Evolutionary conservation across 2,329 filamentous ascomycete genomes (phyloP), one percentile per base, ranked within the genome.

Genomic region (Lachnellula subtilissima): DNA sequence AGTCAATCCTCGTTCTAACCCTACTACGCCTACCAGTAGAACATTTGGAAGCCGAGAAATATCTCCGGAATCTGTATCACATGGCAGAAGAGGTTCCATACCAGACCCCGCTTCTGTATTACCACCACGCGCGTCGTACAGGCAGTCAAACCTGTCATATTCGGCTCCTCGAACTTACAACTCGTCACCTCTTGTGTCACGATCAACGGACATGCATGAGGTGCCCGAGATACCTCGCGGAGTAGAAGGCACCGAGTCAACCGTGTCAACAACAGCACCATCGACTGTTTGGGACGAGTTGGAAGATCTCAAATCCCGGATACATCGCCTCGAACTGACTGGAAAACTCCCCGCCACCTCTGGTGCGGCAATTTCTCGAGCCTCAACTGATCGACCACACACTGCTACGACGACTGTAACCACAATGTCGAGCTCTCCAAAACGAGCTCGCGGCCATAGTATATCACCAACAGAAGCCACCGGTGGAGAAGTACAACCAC

Each of bases 221-320:
- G 72, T 68, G 40, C 66, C 69, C 8, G 78, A 79, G 46, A 65
- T 69, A 19, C 68, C 70, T 43, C 74, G 81, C 56, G 74, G 71
- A 17, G 64, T 76, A 28, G 86, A 92, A 66, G 87, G 86, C 8
- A 91, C 91, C 0, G 91, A 94, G 65, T 97, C 94, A 0, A 93
- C 88, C 0, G 80, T 88, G 36, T 97, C 94, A 0, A 94, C 90
- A 0, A 91, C 87, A 1, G 91, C 90, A 1, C 90, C 92, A 12
- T 95, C 91, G 2, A 97, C 91, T 0, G 90, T 99, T 2, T 99
- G 94, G 94, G 94, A 97, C 69, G 94, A 99, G 72, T 75, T 99
- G 28, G 94, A 97, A 65, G 94, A 97, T 62, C 76, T 99, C 48
- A 97, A 97, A 71, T 94, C 90, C 42, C 85, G 94, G 32, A 96